phyloP scores from a whole-genome alignment of 2,329 filamentous ascomycete species.

The Fusarium nelsonii region DNA sequence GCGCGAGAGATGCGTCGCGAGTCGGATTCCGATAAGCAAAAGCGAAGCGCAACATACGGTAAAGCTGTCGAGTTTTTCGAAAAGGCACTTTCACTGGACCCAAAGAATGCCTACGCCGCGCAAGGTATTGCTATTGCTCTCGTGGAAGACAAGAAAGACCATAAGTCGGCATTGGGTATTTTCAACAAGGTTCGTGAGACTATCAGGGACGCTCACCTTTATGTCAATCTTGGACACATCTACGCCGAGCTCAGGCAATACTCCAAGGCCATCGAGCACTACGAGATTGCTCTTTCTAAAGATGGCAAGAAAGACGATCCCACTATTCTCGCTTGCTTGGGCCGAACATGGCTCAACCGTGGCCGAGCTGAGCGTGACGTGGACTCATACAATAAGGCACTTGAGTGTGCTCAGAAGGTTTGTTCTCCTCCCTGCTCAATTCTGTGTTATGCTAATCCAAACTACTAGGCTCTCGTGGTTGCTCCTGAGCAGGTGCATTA shows the following conservation, averaged over 20 bases:
- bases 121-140: conserved; percentile 96
- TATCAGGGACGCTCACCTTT: conserved; percentile 87
- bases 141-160: conserved; percentile 93
- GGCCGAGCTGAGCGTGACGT: conserved; percentile 73
- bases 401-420: conserved; percentile 74
- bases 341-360: conserved; percentile 86
- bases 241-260: conserved; percentile 93
- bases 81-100: conserved; percentile 94
- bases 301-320: conserved; percentile 80
- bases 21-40: conserved; percentile 90
- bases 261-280: conserved; percentile 92
- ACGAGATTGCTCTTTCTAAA: conserved; percentile 85
- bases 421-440: conserved; percentile 35
- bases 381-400: conserved; percentile 67
- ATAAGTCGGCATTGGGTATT: conserved; percentile 83
- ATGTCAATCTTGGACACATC: conserved; percentile 92
- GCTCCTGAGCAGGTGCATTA: conserved; percentile 89
- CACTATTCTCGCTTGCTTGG: conserved; percentile 85
- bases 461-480: conserved; percentile 75
- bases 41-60: conserved; percentile 86
- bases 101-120: conserved; percentile 94
- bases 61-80: conserved; percentile 98
- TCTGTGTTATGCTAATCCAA: conserved; percentile 22
- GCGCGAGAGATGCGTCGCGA: conserved; percentile 95
- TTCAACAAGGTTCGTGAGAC: conserved; percentile 93